Base-by-base conservation (phyloP, 2,329 filamentous ascomycete genomes). In the Clonostachys chloroleuca region DNA sequence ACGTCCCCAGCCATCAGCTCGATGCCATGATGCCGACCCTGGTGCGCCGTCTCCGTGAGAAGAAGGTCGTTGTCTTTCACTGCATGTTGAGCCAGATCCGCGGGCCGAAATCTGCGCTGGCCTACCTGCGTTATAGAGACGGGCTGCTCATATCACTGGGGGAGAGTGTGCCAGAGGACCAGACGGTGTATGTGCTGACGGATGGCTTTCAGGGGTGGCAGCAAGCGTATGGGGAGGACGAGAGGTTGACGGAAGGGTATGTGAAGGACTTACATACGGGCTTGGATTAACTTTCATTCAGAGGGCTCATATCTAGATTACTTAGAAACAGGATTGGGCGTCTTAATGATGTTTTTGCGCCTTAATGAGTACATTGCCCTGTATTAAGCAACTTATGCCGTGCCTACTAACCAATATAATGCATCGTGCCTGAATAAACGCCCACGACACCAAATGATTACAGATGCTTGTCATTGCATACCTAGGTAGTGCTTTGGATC, bases 41-140 rank as follows among this genome's bases (percentile, higher is more conserved):
- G n/a, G 76, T 95, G 12, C 83, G 89, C 48, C 83, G 79, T 40
- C 78, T 96, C 43, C 73, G 82, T 54, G 83, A 86, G 60, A 91
- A 90, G 65, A 81, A 94, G 47, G 86, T 79, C 12, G 90, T 99
- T 13, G 81, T 99, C 2, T 99, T 99, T 66, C 94, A 99, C 70
- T 99, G 94, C 68, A 87, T 89, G 16, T 73, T 97, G 47, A 92
- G 87, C 55, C 94, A 97, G 72, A 87, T 96, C 69, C 78, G 94
- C 1, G 94, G 94, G 0, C 94, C 94, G 0, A 80, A 80, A 44
- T 91, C 92, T 5, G 94, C 94, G 5, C 69, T 96, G 56, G 77
- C 78, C 58, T 97, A 96, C 65, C 56, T 92, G 51, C 73, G 87
- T 35, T 87, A 91, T 69, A 75, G 83, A 42, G 82, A 86, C 55